Conservation (phyloP, 2,329 filamentous ascomycete genomes). For the Thermochaetoides dissita region DNA sequence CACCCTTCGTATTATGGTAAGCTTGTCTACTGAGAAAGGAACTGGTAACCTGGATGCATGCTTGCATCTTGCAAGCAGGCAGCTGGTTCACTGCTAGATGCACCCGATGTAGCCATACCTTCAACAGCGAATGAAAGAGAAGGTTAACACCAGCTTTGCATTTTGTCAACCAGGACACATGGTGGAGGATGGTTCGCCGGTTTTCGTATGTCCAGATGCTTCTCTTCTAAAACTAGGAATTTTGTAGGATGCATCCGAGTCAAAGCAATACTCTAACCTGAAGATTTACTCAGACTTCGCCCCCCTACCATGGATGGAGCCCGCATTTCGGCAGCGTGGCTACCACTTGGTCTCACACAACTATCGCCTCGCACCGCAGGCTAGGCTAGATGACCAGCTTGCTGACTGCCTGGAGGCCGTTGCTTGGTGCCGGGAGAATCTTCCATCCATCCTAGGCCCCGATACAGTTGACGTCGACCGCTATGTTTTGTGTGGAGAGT, state of each 20-base stretch:
- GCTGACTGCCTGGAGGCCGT: slow-evolving; percentile 11
- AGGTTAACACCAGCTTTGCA: not conserved
- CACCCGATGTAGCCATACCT: not conserved
- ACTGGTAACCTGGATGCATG: too few species aligned
- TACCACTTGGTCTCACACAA: slow-evolving; percentile 16
- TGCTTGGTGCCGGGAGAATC: slow-evolving; percentile 10
- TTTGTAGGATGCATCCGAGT: not conserved
- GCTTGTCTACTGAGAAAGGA: not conserved
- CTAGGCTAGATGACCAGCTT: slow-evolving; percentile 11
- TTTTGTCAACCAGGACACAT: slow-evolving; percentile 7
- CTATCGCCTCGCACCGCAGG: slow-evolving; percentile 15
- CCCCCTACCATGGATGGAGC: slow-evolving; percentile 10
- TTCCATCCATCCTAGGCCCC: slow-evolving; percentile 9
- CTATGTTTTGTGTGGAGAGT: slow-evolving; percentile 14
- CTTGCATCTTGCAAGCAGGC: too few species aligned
- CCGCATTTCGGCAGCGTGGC: slow-evolving; percentile 11
- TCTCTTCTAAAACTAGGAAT: not conserved
- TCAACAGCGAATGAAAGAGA: not conserved
- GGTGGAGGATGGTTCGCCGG: slow-evolving; percentile 14
- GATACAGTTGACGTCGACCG: slow-evolving; percentile 12
- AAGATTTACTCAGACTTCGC: slow-evolving; percentile 6
- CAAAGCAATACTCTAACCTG: not conserved
- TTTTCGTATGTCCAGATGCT: slow-evolving; percentile 5
- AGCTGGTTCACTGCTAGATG: not conserved
- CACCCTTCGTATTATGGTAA: slow-evolving; percentile 11